phyloP scores from a whole-genome alignment of 2,329 filamentous ascomycete genomes.

The Catunica adiposa region DNA sequence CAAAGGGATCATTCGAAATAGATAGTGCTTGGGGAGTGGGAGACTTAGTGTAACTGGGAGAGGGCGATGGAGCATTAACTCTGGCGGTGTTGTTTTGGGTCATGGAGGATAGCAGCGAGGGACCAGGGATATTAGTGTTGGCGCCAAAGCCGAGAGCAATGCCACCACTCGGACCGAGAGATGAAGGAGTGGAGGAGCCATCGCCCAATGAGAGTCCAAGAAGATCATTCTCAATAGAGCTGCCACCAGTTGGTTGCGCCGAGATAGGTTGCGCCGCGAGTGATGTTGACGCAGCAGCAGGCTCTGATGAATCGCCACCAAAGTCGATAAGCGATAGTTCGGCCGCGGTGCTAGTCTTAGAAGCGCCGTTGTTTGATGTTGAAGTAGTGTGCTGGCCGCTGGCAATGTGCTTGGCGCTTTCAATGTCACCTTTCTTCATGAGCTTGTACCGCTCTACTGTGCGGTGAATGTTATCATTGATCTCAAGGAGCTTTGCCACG shows the following conservation, averaged over 20 bases:
- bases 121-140: constrained; percentile 50
- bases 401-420: constrained; percentile 67
- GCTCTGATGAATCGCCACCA: constrained; percentile 41
- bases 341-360: constrained; percentile 37
- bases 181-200: constrained; percentile 23
- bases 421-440: constrained; percentile 86
- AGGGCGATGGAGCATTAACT: constrained; percentile 23
- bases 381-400: constrained; percentile 44
- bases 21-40: constrained; percentile 21
- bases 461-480: constrained; percentile 96
- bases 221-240: constrained; percentile 65
- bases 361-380: background rate
- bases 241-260: constrained; percentile 32
- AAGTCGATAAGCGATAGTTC: constrained; percentile 93
- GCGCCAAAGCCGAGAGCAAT: constrained; percentile 69
- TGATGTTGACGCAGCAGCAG: constrained; percentile 27
- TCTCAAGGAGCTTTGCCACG: constrained; percentile 85
- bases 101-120: constrained; percentile 46
- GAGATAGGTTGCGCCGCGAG: constrained; percentile 20
- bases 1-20: constrained; percentile 32
- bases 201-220: constrained; percentile 72
- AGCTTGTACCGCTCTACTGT: constrained; percentile 92
- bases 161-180: constrained; percentile 58
- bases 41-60: constrained; percentile 33
- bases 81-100: constrained; percentile 42